Evolutionary conservation across 1,284 basidiomycete genomes (phyloP).

Genomic region (Pisolithus thermaeus): DNA sequence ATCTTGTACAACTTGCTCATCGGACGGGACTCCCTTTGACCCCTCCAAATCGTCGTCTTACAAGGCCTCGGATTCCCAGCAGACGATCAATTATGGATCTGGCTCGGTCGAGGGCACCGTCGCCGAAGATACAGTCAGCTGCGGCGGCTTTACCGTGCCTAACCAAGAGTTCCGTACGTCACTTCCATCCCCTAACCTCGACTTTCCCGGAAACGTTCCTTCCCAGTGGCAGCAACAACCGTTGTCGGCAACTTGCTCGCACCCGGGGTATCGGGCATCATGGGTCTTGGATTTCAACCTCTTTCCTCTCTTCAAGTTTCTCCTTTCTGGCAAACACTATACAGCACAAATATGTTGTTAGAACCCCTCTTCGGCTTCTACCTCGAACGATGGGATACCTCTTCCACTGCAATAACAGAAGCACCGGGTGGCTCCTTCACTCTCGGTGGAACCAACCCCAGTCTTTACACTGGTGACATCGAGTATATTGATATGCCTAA

Average conservation of each 20-base stretch:
- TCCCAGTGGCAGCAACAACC: conserved; percentile 30
- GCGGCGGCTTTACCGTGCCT: too few species aligned
- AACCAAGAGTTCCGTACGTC: too few species aligned
- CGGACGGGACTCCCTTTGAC: conserved; percentile 39
- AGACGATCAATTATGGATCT: conserved; percentile 45
- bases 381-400: too few species aligned
- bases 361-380: conserved; percentile 54
- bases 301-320: conserved; percentile 50
- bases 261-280: conserved; percentile 55
- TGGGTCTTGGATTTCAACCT: conserved; percentile 65
- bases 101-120: conserved; percentile 41
- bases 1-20: conserved; percentile 30
- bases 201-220: too few species aligned
- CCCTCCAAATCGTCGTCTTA: conserved; percentile 38
- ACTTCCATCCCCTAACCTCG: too few species aligned
- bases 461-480: too few species aligned
- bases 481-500: too few species aligned
- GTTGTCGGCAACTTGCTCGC: conserved; percentile 36
- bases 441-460: too few species aligned
- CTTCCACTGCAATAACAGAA: too few species aligned
- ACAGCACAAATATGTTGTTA: conserved; percentile 40
- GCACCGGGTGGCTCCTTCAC: too few species aligned
- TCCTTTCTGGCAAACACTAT: conserved; percentile 70
- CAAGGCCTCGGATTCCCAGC: conserved; percentile 13
- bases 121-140: too few species aligned